phyloP scores from a whole-genome alignment of 1,284 basidiomycete genomes.

The Ganoderma sp. region DNA sequence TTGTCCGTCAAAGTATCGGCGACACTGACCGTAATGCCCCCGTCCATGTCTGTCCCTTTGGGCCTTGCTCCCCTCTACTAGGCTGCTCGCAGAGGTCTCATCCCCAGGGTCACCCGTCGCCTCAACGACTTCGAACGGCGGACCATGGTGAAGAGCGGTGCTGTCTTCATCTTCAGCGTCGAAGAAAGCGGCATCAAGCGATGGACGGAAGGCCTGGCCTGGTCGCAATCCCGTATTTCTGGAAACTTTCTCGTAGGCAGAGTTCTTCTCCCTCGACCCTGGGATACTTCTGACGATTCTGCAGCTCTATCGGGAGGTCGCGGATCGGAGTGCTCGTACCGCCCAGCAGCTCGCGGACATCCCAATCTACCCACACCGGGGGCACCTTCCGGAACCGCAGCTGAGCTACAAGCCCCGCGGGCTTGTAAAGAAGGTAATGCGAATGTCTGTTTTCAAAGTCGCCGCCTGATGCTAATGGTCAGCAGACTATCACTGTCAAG shows the following conservation, averaged over 20 bases:
- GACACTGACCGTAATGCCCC: constrained; percentile 2
- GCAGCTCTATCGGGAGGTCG: constrained; percentile 78
- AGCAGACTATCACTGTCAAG: constrained; percentile 79
- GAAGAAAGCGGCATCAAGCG: constrained; percentile 84
- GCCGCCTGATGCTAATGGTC: constrained; percentile 25
- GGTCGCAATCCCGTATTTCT: constrained; percentile 83
- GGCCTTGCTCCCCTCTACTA: constrained; percentile 49
- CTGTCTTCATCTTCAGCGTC: constrained; percentile 83
- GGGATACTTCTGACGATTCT: constrained; percentile 21
- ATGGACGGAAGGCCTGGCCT: constrained; percentile 83
- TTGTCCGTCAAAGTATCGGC: not conserved
- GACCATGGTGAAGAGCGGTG: constrained; percentile 78
- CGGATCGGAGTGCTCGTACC: constrained; percentile 60
- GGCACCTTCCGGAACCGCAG: constrained; percentile 49
- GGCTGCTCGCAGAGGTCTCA: constrained; percentile 72
- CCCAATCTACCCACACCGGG: constrained; percentile 31
- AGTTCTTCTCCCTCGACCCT: constrained; percentile 1
- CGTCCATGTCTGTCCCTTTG: constrained; percentile 7
- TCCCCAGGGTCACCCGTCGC: constrained; percentile 78
- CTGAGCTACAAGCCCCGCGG: constrained; percentile 74
- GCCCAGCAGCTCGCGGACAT: constrained; percentile 34
- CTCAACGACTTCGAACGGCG: constrained; percentile 78
- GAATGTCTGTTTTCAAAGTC: constrained; percentile 21
- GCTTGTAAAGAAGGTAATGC: constrained; percentile 70
- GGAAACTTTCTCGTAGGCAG: constrained; percentile 76